A percentile compares a stretch with the other conserved stretches of the same genome.
phyloP scores from a whole-genome alignment of 2,329 filamentous ascomycete genomes.

The Emergomyces pasteurianus region DNA sequence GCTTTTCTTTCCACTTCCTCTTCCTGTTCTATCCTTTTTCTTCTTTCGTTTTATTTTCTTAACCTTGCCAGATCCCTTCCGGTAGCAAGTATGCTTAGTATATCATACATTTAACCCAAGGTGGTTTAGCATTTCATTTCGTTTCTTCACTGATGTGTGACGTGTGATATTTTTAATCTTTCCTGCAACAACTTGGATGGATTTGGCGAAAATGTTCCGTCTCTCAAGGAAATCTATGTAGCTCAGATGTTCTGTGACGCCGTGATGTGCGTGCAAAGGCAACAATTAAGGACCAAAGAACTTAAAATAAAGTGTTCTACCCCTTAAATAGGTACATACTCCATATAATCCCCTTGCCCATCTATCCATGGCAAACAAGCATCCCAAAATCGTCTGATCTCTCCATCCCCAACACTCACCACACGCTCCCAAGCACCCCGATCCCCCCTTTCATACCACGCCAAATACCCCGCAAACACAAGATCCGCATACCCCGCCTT shows the following conservation, averaged over 20 bases:
- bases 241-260: too few species aligned
- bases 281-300: too few species aligned
- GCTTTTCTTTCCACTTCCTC: background rate
- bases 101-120: background rate
- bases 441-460: conserved; percentile 6
- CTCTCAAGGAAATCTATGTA: too few species aligned
- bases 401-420: conserved; percentile 5
- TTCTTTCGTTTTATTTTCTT: background rate
- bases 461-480: conserved; percentile 6
- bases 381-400: conserved; percentile 7
- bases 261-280: too few species aligned
- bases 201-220: too few species aligned
- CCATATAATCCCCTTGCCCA: conserved; percentile 6
- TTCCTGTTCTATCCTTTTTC: background rate
- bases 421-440: conserved; percentile 4
- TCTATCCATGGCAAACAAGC: conserved; percentile 7
- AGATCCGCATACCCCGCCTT: conserved; percentile 10
- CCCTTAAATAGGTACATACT: background rate
- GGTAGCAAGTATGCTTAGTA: background rate
- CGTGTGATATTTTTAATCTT: too few species aligned
- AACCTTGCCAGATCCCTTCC: background rate
- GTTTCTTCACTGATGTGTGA: background rate
- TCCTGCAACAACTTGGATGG: background rate
- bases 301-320: background rate
- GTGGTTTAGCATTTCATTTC: background rate